These are phyloP conservation scores for Multifurca ochricompacta DNA, from an alignment of 768 basidiomycete genomes.

Conservation along the genomic window DNA sequence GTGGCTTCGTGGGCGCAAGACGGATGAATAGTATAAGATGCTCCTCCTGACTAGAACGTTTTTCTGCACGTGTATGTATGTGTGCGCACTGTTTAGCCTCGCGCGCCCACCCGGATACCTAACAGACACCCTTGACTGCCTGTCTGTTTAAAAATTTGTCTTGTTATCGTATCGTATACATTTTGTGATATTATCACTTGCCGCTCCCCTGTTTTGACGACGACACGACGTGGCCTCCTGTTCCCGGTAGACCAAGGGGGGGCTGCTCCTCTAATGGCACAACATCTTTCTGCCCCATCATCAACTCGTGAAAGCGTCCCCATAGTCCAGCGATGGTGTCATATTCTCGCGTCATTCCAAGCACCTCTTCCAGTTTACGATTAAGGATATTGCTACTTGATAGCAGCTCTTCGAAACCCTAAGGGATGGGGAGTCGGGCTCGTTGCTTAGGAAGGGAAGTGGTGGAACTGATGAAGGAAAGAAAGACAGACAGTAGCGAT, in stretches of 20 bases:
- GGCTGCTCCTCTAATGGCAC: slow-evolving; percentile 25
- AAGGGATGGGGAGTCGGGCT: too few relatives aligned
- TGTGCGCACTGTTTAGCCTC: slow-evolving; percentile 1
- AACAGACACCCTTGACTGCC: slow-evolving; percentile 7
- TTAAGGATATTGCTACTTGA: slow-evolving; percentile 81
- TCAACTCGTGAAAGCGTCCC: slow-evolving; percentile 72
- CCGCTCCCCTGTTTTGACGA: slow-evolving; percentile 24
- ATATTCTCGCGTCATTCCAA: slow-evolving; percentile 90
- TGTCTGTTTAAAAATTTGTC: slow-evolving; percentile 14
- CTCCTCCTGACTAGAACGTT: slow-evolving; percentile 23
- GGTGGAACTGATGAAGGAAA: neutral
- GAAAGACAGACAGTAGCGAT: slow-evolving; percentile 51
- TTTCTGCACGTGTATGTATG: slow-evolving; percentile 2
- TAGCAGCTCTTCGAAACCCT: slow-evolving; percentile 87
- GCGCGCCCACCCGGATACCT: slow-evolving; percentile 30
- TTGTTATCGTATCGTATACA: slow-evolving; percentile 14
- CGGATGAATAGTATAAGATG: slow-evolving; percentile 13
- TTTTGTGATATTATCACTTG: slow-evolving; percentile 19
- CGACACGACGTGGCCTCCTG: slow-evolving; percentile 57
- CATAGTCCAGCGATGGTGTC: slow-evolving; percentile 81
- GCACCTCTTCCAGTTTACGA: slow-evolving; percentile 86
- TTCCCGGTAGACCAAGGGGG: slow-evolving; percentile 50
- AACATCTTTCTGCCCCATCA: slow-evolving; percentile 38
- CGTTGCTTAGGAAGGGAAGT: neutral
- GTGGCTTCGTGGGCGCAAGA: slow-evolving; percentile 40